Evolutionary conservation across 1,284 basidiomycete genomes (phyloP), one percentile per base, ranked within the genome.

Genomic region (Puccinia novopanici): DNA sequence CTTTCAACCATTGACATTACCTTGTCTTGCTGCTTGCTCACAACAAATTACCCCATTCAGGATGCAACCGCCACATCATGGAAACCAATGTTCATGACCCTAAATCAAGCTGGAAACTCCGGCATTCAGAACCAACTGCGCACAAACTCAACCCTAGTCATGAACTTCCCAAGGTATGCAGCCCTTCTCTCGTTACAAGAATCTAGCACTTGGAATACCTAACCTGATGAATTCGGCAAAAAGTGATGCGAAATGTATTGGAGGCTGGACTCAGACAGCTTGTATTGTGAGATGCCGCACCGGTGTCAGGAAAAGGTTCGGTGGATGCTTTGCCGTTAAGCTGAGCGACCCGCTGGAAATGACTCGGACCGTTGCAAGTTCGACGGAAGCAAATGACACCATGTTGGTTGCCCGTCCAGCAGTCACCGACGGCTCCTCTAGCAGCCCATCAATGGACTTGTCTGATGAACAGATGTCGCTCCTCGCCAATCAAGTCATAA

Each of bases 301-400:
- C 24, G 76, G 76, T 30, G 76, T 79, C 15, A 79, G 72, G 40
- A 71, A 79, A 57, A 30, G 76, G 42, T 79, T 79, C 45, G 76
- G 76, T 19, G 76, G 76, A 40, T 79, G 76, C 52, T 79, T 79
- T 48, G 76, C 76, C 4, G 76, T 67, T 27, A 79, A 71, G 40
- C 54, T 79, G 45, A 73, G 30, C 55, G 52, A 40, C 22, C 37
- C 70, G 27, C 15, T 1, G 24, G 22, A 68, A 19, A 34, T 19
- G n/a, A 45, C 9, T 24, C 13, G 22, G 40, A 12, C 13, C n/a
- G 30, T 45, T 50, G 1, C 48, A 0, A 48, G 30, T 30, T 52
- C 48, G 24, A 72, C 34, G 8, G 27, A 24, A 24, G 19, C 63
- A 24, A 30, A 10, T 30, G 70, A 54, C 52, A 52, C 40, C 22